Evolutionary conservation across 139 green algal genomes (phyloP).

Genomic region (Micractinium sp.): DNA sequence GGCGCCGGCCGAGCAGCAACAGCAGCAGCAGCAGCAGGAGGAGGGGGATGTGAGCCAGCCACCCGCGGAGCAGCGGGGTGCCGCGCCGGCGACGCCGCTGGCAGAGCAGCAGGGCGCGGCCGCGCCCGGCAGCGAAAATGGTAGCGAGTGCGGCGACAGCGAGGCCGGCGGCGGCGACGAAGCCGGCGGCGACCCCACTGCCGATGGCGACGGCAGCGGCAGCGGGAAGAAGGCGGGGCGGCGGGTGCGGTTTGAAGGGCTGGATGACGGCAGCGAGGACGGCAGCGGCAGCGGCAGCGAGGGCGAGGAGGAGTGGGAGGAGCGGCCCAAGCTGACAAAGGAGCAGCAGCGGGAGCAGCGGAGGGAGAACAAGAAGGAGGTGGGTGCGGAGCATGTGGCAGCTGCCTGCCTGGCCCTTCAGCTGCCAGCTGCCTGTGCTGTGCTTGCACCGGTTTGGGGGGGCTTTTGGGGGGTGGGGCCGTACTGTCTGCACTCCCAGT

Average conservation of each 20-base stretch:
- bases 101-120: not conserved
- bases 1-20: not conserved
- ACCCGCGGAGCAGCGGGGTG: not conserved
- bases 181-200: not conserved
- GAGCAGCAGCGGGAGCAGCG: slow-evolving; percentile 61
- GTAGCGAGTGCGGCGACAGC: not conserved
- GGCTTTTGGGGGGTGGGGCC: not conserved
- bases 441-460: not conserved
- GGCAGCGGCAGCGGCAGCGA: slow-evolving; percentile 35
- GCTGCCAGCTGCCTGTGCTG: not conserved
- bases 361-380: slow-evolving; percentile 77
- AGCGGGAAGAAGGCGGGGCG: not conserved
- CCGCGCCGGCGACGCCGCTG: not conserved
- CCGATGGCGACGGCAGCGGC: not conserved
- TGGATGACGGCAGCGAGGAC: slow-evolving; percentile 20
- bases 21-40: slow-evolving; percentile 1
- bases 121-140: not conserved
- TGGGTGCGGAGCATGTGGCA: not conserved
- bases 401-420: not conserved
- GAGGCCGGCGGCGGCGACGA: not conserved
- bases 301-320: slow-evolving; percentile 48
- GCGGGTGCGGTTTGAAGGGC: not conserved
- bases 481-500: not conserved
- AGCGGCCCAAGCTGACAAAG: slow-evolving; percentile 53
- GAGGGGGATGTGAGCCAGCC: not conserved